Evolutionary conservation across 805 yeast genomes (phyloP), one percentile per base, ranked within the genome.

Genomic region (Ogataea pignaliae): DNA sequence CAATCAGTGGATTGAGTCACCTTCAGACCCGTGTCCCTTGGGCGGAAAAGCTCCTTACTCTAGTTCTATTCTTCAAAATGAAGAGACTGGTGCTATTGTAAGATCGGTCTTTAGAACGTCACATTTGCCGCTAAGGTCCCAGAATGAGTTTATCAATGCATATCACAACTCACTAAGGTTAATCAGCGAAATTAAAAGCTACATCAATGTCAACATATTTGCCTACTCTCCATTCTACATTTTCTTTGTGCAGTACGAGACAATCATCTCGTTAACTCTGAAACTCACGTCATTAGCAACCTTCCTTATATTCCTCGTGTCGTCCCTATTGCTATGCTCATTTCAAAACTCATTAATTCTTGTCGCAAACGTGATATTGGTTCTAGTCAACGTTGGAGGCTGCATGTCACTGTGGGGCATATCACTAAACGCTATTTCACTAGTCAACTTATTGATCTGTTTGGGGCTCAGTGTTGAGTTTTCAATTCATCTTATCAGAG

Each of bases 1-100:
- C 59, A 63, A 76, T 17, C 78, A 84, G 35, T 91, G 99, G 99
- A 86, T 91, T 21, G 72, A 79, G 34, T 67, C 88, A 1, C 81
- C 80, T 2, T 85, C 95, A 45, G 93, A 86, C 55, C 88, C 91
- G 2, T 91, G 99, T 63, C 97, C 98, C 1, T 68, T 91, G 26
- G 98, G 96, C 3, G 99, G 99, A 2, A 85, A 86, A 57, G 97
- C 97, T 0, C 96, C 97, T 0, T 91, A 91, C 59, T 73, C 85
- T 1, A 64, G 71, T 5, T 71, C 89, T 1, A 67, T 88, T 10
- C 65, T 73, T 1, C 65, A 72, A 26, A 70, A 71, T 44, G 65
- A 65, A 29, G 65, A 67, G 1, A 52, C 63, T 0, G 62, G 61
- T 1, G 48, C 53, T 2, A 72, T 88, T 5, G 51, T 57, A 10